phyloP scores from a whole-genome alignment of 306 rosid genomes.

The Inga laurina region DNA sequence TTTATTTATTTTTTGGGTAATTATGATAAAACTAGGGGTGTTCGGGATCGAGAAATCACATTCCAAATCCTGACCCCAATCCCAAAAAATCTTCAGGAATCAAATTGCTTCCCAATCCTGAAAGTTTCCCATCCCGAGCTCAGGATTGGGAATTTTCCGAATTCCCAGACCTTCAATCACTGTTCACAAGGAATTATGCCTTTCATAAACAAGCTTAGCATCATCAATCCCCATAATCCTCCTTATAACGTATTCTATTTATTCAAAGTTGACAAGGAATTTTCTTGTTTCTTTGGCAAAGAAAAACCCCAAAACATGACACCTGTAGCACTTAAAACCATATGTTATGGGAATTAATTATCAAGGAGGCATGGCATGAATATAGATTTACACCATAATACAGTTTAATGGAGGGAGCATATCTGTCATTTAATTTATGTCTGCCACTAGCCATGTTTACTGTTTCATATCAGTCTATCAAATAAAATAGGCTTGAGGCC shows the following conservation, averaged over 20 bases:
- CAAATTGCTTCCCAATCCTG: too few relatives aligned
- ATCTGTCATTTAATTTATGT: background rate
- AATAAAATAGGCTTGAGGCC: background rate
- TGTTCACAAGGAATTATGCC: background rate
- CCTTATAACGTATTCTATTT: background rate
- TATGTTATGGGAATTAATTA: background rate
- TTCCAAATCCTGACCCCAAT: too few relatives aligned
- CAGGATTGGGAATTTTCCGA: too few relatives aligned
- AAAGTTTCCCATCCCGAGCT: too few relatives aligned
- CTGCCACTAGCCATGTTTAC: background rate
- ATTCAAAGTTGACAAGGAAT: background rate
- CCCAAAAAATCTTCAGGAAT: too few relatives aligned
- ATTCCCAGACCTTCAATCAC: too few relatives aligned
- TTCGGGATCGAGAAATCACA: too few relatives aligned
- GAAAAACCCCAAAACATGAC: background rate
- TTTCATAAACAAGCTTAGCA: background rate
- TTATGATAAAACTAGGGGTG: too few relatives aligned
- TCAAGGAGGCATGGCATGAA: background rate
- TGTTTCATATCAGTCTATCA: background rate
- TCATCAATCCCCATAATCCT: background rate
- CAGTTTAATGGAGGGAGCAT: background rate
- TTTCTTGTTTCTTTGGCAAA: background rate
- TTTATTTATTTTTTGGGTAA: too few relatives aligned
- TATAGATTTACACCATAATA: background rate
- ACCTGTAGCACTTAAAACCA: slow-evolving; percentile 8